Conservation (phyloP, 306 rosid species). For the Cicer arietinum region DNA sequence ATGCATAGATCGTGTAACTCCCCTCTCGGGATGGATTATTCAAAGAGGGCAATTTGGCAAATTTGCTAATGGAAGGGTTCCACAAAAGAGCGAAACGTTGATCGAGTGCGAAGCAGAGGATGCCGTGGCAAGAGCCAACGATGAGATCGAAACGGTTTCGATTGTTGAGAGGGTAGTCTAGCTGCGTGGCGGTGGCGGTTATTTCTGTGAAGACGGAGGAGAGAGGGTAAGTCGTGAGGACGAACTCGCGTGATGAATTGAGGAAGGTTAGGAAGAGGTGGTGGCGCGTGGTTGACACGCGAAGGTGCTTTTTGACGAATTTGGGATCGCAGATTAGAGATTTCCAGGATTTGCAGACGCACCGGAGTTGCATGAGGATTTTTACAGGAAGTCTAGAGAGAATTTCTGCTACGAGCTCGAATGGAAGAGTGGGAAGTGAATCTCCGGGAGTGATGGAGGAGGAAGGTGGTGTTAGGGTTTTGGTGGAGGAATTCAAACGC, state of each 20-base stretch:
- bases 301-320: slow-evolving; percentile 42
- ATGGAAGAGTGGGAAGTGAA: slow-evolving; percentile 34
- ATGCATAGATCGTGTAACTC: slow-evolving; percentile 34
- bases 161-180: not conserved
- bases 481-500: not conserved
- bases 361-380: slow-evolving; percentile 36
- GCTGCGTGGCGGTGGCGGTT: not conserved
- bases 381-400: slow-evolving; percentile 42
- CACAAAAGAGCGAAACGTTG: slow-evolving; percentile 21
- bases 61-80: slow-evolving; percentile 41
- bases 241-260: not conserved
- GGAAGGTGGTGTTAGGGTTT: no score
- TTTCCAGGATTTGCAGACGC: slow-evolving; percentile 47
- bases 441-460: not conserved
- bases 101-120: slow-evolving; percentile 38
- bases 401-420: slow-evolving; percentile 41
- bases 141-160: not conserved
- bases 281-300: not conserved
- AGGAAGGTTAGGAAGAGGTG: not conserved
- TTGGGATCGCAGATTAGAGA: slow-evolving; percentile 43
- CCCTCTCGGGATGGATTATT: not conserved
- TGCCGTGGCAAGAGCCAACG: slow-evolving; percentile 39
- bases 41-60: slow-evolving; percentile 21
- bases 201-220: not conserved
- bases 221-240: slow-evolving; percentile 34